Base-by-base conservation (phyloP, 225 moss, liverwort and hornwort genomes). In the Straminergon stramineum region DNA sequence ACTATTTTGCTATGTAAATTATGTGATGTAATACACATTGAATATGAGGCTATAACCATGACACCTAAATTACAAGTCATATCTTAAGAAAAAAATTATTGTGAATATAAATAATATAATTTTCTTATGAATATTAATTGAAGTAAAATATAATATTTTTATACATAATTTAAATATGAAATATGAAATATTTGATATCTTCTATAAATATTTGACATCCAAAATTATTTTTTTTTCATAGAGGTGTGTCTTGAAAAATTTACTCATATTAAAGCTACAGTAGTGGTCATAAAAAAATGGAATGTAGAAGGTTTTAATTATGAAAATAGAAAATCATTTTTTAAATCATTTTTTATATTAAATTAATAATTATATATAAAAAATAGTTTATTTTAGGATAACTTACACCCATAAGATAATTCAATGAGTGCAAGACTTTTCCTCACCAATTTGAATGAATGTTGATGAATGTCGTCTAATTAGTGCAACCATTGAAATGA, bases 351-450 rank as follows among this genome's bases (percentile, higher is more conserved):
- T 48, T 10, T 48, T 48, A 9, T 22, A 48, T 75, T 19, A 31
- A 20, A 52, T 20, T 35, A 55, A 55, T 23, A 6, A 0, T 71
- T 73, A 6, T 28, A 55, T 23, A 22, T 21, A 23, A 9, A 21
- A 1, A 13, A 15, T 6, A 9, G 3, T 10, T 56, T n/a, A 16
- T 17, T 10, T 51, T 4, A 24, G 24, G 10, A n/a, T n/a, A 16
- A n/a, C 4, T 26, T 15, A 4, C 17, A 56, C 0, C 17, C 6
- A 56, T 4, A 57, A 79, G 17, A 26, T 16, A n/a, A 79, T 56
- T 57, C 26, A n/a, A 58, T 27, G 17, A 27, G 10, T 56, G 4
- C 1, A 4, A 79, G n/a, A 57, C 37, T 26, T n/a, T 0, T 0
- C 57, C 2, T 57, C 11, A n/a, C 6, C n/a, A 26, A 16, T n/a